Conservation (phyloP, 306 rosid genomes). For the Crotalaria pallida region DNA sequence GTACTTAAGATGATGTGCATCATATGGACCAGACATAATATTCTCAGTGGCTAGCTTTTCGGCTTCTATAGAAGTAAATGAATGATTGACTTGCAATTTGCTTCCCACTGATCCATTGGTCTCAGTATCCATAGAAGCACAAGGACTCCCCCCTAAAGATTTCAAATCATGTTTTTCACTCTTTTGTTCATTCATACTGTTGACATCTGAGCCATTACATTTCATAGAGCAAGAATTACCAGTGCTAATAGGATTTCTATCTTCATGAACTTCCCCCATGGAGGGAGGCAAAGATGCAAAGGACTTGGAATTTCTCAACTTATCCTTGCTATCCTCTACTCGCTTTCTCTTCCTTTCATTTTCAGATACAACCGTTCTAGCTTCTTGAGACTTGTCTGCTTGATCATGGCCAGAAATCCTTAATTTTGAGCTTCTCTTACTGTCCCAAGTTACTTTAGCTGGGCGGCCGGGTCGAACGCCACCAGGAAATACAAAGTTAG, state of each 20-base stretch:
- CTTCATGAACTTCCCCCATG: slow-evolving; percentile 41
- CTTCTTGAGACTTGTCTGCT: slow-evolving; percentile 40
- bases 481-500: too few species aligned
- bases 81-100: slow-evolving; percentile 24
- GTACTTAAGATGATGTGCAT: slow-evolving; percentile 39
- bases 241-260: slow-evolving; percentile 33
- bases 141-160: slow-evolving; percentile 32
- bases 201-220: slow-evolving; percentile 24
- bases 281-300: slow-evolving; percentile 22
- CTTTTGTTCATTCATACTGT: slow-evolving; percentile 24
- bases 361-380: slow-evolving; percentile 35
- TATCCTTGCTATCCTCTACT: slow-evolving; percentile 41
- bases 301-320: slow-evolving; percentile 36
- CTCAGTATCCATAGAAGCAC: slow-evolving; percentile 38
- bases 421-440: slow-evolving; percentile 47
- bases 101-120: slow-evolving; percentile 31
- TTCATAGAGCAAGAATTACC: slow-evolving; percentile 36
- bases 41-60: slow-evolving; percentile 60
- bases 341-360: slow-evolving; percentile 61
- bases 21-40: slow-evolving; percentile 49
- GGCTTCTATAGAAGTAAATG: slow-evolving; percentile 49
- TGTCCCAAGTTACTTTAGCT: slow-evolving; percentile 59
- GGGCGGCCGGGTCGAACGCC: too few species aligned
- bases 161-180: slow-evolving; percentile 39
- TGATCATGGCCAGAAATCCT: slow-evolving; percentile 44